These are phyloP conservation scores for Diaporthe helianthi DNA, from an alignment of 2,329 filamentous ascomycete genomes.

Conservation along the genomic window DNA sequence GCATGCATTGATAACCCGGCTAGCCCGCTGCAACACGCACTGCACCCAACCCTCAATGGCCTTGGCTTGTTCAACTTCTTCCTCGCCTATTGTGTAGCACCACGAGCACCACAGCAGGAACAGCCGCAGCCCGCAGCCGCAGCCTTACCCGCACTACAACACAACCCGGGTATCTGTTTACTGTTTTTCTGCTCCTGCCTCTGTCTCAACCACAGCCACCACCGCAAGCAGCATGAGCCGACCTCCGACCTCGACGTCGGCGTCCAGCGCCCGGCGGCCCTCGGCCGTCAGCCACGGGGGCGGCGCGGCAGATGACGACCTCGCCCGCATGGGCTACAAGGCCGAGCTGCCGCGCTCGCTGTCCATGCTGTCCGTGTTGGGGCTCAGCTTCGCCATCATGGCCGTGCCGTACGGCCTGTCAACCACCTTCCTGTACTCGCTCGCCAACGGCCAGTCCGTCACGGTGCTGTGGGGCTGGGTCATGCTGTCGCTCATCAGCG, in stretches of 20 bases:
- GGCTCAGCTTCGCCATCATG: slow-evolving; percentile 76
- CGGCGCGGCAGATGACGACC: slow-evolving; percentile 60
- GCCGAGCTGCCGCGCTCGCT: slow-evolving; percentile 70
- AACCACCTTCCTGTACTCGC: slow-evolving; percentile 72
- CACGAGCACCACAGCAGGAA: neutral
- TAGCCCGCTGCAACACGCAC: slow-evolving; percentile 22
- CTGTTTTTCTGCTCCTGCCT: too few relatives aligned
- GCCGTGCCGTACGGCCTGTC: slow-evolving; percentile 72
- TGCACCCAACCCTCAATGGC: slow-evolving; percentile 13
- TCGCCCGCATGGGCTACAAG: slow-evolving; percentile 73
- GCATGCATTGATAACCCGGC: slow-evolving; percentile 24
- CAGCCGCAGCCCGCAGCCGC: slow-evolving; percentile 1
- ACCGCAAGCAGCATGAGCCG: slow-evolving; percentile 18
- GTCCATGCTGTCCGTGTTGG: slow-evolving; percentile 72
- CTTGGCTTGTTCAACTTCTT: slow-evolving; percentile 12
- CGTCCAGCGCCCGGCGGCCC: slow-evolving; percentile 16
- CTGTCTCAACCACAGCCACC: too few relatives aligned
- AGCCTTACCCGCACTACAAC: too few relatives aligned
- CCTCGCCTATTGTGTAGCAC: neutral
- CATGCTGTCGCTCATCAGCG: slow-evolving; percentile 67
- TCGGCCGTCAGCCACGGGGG: neutral
- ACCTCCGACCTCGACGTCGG: slow-evolving; percentile 22
- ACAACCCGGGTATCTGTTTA: too few relatives aligned
- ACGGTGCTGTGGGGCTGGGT: slow-evolving; percentile 76
- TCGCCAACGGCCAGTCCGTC: slow-evolving; percentile 72